A percentile compares a stretch with the other conserved stretches of the same genome.
phyloP scores from a whole-genome alignment of 441 rosid species.

The Populus hybrid region DNA sequence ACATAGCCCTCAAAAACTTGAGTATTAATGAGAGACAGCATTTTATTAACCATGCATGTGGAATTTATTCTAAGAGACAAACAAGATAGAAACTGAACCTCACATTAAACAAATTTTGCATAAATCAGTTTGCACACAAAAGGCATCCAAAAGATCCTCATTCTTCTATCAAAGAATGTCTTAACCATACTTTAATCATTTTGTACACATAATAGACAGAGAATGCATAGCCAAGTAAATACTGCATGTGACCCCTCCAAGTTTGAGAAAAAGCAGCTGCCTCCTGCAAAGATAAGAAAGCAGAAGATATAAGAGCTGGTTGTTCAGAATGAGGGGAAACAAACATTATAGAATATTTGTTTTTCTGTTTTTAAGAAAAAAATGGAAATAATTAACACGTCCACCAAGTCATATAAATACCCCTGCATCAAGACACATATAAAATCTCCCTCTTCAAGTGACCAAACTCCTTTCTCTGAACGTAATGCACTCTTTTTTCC shows the following conservation, averaged over 20 bases:
- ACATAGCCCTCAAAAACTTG: no score
- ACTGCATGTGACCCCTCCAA: slow-evolving; percentile 98
- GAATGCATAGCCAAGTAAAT: slow-evolving; percentile 94
- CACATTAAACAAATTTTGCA: no score
- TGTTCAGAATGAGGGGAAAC: background rate
- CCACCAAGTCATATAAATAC: no score
- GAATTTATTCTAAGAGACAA: slow-evolving; percentile 2
- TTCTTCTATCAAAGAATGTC: slow-evolving; percentile 5
- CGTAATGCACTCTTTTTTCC: no score
- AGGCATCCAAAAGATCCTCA: background rate
- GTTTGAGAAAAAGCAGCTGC: slow-evolving; percentile 98
- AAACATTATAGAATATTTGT: no score
- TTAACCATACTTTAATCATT: slow-evolving; percentile 79
- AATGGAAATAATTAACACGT: no score
- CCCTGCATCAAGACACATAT: no score
- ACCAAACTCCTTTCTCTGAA: no score
- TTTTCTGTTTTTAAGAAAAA: no score
- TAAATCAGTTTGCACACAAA: background rate
- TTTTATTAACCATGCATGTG: background rate
- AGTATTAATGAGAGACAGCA: no score
- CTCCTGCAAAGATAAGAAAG: slow-evolving; percentile 49
- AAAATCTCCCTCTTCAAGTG: no score
- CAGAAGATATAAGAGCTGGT: slow-evolving; percentile 8
- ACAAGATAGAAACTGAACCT: no score
- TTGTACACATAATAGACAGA: slow-evolving; percentile 92